Evolutionary conservation across 148 eudicot species (phyloP).

Genomic region (Polygonum aviculare): DNA sequence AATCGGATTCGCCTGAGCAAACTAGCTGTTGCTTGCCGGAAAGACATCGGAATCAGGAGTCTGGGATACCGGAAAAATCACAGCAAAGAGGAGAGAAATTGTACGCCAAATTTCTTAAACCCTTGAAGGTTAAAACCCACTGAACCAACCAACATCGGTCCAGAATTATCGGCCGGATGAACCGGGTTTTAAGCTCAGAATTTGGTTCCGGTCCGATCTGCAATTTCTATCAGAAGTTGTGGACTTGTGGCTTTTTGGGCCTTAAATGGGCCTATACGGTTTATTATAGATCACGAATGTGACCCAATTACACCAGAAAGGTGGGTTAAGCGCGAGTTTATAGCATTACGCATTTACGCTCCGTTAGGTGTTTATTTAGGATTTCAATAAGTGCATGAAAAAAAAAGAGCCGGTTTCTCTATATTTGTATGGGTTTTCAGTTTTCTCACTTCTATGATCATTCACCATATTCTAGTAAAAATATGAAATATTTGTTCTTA

Average conservation of each 20-base stretch:
- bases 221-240: not conserved
- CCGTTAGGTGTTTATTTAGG: no score
- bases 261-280: not conserved
- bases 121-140: not conserved
- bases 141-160: not conserved
- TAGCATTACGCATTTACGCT: no score
- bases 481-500: not conserved
- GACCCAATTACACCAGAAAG: not conserved
- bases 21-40: conserved; percentile 8
- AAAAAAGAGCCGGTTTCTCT: no score
- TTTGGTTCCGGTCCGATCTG: not conserved
- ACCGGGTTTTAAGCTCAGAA: not conserved
- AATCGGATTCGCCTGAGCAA: conserved; percentile 7
- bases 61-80: not conserved
- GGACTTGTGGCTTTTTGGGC: not conserved
- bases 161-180: not conserved
- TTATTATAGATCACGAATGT: not conserved
- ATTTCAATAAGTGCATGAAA: no score
- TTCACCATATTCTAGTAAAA: not conserved
- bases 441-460: no score
- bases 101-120: not conserved
- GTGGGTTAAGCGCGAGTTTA: no score
- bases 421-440: no score
- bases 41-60: not conserved
- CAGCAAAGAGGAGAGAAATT: not conserved